These are phyloP conservation scores for Termitomyces sp. DNA, from an alignment of 768 basidiomycete species.

Conservation along the genomic window DNA sequence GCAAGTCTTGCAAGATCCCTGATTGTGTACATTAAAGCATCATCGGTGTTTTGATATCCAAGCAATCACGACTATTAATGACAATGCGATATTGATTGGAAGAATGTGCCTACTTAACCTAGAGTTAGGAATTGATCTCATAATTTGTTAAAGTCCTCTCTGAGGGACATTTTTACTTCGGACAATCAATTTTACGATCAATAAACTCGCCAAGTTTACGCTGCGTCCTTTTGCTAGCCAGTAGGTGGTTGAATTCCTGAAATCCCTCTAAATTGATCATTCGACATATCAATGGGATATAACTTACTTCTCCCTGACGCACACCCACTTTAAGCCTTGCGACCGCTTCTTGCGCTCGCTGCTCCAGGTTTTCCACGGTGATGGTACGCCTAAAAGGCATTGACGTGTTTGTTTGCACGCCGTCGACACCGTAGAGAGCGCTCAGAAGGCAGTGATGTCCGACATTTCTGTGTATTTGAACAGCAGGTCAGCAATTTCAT, in stretches of 20 bases:
- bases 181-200: neutral
- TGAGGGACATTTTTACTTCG: neutral
- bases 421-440: neutral
- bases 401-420: conserved; percentile 4
- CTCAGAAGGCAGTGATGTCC: neutral
- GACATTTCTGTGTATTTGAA: neutral
- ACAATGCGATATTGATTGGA: too few species aligned
- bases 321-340: neutral
- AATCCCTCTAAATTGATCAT: neutral
- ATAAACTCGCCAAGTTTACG: conserved; percentile 14
- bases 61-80: neutral
- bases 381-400: neutral
- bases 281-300: neutral
- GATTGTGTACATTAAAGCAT: neutral
- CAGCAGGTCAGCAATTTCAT: neutral
- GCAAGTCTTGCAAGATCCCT: neutral
- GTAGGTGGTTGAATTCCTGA: conserved; percentile 2
- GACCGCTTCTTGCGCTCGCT: conserved; percentile 1
- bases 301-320: conserved; percentile 2
- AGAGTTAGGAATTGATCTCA: neutral
- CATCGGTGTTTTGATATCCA: neutral
- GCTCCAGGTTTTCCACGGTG: neutral
- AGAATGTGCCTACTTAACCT: neutral
- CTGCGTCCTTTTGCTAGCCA: conserved; percentile 4
- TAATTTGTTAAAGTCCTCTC: too few species aligned